Evolutionary conservation across 345 rosid genomes (phyloP).

Genomic region (Eucalyptus cloeziana): DNA sequence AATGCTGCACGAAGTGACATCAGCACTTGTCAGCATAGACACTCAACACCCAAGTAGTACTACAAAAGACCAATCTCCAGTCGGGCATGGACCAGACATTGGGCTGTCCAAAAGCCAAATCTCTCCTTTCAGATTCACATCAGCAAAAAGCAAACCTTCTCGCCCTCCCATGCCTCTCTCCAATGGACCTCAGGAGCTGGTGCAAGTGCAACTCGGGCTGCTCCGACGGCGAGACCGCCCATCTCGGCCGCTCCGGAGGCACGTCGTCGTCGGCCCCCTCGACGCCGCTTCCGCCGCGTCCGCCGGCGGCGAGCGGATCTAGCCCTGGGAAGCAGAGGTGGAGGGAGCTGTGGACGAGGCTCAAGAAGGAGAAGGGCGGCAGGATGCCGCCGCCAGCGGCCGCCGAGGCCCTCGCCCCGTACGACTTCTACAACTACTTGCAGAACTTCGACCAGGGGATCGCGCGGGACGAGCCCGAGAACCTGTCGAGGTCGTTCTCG

Average conservation of each 20-base stretch:
- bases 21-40: background rate
- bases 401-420: background rate
- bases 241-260: background rate
- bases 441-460: constrained; percentile 43
- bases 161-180: background rate
- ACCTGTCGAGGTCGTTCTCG: constrained; percentile 26
- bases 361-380: constrained; percentile 15
- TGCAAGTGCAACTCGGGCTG: background rate
- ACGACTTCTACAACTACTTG: constrained; percentile 17
- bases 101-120: background rate
- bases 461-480: constrained; percentile 29
- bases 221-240: background rate
- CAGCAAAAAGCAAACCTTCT: background rate
- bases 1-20: background rate
- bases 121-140: background rate
- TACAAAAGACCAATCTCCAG: background rate
- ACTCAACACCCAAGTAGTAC: background rate
- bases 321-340: constrained; percentile 3
- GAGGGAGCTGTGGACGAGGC: constrained; percentile 21
- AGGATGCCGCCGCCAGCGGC: background rate
- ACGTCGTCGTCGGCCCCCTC: background rate
- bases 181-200: constrained; percentile 9
- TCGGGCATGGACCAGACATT: background rate
- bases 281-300: background rate
- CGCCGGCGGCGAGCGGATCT: background rate